Percentiles rank a stretch among this genome's conserved stretches.
Conservation (phyloP, 73 alveolate genomes). For the Effrenium voratum region DNA sequence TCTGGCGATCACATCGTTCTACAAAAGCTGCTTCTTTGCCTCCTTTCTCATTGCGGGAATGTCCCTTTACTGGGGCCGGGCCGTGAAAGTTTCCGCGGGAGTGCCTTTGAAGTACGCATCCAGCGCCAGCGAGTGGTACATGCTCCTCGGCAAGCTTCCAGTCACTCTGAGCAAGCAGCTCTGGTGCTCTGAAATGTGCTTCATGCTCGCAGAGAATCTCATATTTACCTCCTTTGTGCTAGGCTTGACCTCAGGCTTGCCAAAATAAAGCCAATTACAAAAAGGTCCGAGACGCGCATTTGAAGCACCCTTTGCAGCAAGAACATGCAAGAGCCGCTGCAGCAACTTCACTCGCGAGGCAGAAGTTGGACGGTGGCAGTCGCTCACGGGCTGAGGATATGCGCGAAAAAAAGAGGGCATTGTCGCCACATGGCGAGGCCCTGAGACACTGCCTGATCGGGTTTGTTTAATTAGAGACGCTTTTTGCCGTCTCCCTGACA, state of each 20-base stretch:
- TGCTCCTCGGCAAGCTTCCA: constrained; percentile 28
- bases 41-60: constrained; percentile 24
- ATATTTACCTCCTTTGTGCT: constrained; percentile 67
- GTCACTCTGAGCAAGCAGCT: constrained; percentile 21
- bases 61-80: constrained; percentile 64
- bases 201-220: constrained; percentile 43
- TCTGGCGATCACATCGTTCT: constrained; percentile 34
- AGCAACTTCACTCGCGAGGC: constrained; percentile 10
- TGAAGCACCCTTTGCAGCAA: neutral
- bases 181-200: constrained; percentile 40
- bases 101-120: constrained; percentile 39
- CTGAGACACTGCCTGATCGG: too few species aligned
- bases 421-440: too few species aligned
- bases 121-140: constrained; percentile 47
- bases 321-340: neutral
- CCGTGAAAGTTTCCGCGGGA: constrained; percentile 13
- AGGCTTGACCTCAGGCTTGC: constrained; percentile 54
- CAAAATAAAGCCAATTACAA: too few species aligned
- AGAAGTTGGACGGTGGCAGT: constrained; percentile 87
- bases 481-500: too few species aligned
- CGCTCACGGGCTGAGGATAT: constrained; percentile 64
- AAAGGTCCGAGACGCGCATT: neutral
- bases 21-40: constrained; percentile 33
- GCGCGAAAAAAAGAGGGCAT: neutral
- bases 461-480: too few species aligned